Evolutionary conservation across 768 basidiomycete species (phyloP), one percentile per base, ranked within the genome.

Genomic region (Mycena pura): DNA sequence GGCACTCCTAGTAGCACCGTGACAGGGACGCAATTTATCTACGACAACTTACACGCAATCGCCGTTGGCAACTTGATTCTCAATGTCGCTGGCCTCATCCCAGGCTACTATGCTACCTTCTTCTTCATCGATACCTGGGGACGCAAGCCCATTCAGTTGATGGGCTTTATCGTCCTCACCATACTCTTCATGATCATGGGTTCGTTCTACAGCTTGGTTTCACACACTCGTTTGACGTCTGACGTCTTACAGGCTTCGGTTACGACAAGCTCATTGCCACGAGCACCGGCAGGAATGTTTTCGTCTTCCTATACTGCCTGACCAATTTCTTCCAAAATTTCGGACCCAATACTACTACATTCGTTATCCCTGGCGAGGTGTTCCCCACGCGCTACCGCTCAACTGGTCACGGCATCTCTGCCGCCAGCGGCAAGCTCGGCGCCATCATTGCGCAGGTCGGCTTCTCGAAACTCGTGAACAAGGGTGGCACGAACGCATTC

Each of bases 301-400:
- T 94, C 73, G 86, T 92, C 45, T 88, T 89, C 76, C 83, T 92
- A 25, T 95, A 93, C 78, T 91, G 91, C 72, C 78, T 95, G 14
- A 83, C 91, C 66, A 89, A 91, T 70, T 92, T 92, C 78, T 92
- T 93, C 88, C 89, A 91, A 77, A 94, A 94, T 77, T 94, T 93
- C 62, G 92, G 90, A 2, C 90, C 89, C 11, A 92, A 93, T 68
- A 84, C 83, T 0, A 93, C 91, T 0, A 93, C 92, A 0, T 94
- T 94, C 73, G 60, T 93, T 55, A 77, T 93, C 6, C 92, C 93
- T 0, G 91, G 90, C 64, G 93, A 95, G 72, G 84, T 80, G 29
- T 94, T 92, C 85, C 93, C 93, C 0, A 95, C 93, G 1, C 90
- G 93, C 45, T 93, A 94, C 73, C 86, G 93, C 62, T 91, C 91